phyloP scores from a whole-genome alignment of 345 rosid species.

The Brassica carinata region DNA sequence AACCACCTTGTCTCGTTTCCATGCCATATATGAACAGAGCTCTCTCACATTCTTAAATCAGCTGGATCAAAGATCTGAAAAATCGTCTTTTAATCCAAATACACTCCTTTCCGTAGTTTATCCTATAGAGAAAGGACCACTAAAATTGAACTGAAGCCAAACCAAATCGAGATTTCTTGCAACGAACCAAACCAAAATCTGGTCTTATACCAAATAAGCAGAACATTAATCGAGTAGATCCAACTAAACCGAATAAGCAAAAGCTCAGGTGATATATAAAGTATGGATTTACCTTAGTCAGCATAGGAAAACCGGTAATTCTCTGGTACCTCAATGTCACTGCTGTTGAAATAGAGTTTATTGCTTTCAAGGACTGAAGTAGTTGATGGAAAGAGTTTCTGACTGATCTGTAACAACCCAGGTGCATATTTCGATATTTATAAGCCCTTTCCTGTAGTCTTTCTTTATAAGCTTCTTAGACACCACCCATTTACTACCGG shows the following conservation, averaged over 20 bases:
- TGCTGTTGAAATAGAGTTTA: conserved; percentile 54
- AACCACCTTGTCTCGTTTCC: conserved; percentile 77
- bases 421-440: conserved; percentile 65
- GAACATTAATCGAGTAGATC: neutral
- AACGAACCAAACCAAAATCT: neutral
- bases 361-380: conserved; percentile 56
- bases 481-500: conserved; percentile 75
- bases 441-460: conserved; percentile 57
- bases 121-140: conserved; percentile 39
- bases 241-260: neutral
- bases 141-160: neutral
- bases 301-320: conserved; percentile 70
- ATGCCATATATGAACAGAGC: conserved; percentile 77
- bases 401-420: conserved; percentile 57
- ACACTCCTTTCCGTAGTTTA: conserved; percentile 48
- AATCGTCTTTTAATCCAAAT: conserved; percentile 59
- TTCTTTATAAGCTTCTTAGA: conserved; percentile 52
- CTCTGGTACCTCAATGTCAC: conserved; percentile 63
- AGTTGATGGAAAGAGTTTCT: conserved; percentile 58
- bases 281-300: conserved; percentile 55
- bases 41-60: conserved; percentile 42
- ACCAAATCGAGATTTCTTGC: neutral
- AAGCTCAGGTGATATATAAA: neutral
- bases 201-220: neutral
- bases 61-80: conserved; percentile 63